Evolutionary conservation across 2,329 filamentous ascomycete genomes (phyloP).

Genomic region (Xylaria sp.): DNA sequence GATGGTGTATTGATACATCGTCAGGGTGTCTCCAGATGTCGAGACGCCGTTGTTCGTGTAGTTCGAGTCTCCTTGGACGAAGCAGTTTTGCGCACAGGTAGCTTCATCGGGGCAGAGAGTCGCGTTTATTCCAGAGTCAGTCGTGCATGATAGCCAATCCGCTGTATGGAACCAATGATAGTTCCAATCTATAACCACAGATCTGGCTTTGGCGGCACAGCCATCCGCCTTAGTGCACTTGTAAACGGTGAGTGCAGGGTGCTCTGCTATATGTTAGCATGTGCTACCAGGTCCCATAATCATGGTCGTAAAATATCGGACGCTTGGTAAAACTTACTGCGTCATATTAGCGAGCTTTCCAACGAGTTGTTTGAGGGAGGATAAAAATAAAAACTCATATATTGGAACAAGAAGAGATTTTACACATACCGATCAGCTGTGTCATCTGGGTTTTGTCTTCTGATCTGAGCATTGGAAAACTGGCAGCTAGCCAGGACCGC

Average conservation of each 20-base stretch:
- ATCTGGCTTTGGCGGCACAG: constrained; percentile 59
- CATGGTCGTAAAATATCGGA: neutral
- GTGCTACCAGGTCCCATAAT: neutral
- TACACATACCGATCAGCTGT: constrained; percentile 37
- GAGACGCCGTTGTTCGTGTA: constrained; percentile 53
- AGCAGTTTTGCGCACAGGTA: constrained; percentile 62
- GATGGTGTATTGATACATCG: constrained; percentile 47
- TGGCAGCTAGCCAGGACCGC: constrained; percentile 32
- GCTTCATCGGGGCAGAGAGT: constrained; percentile 58
- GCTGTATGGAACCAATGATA: constrained; percentile 51
- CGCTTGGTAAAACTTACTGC: constrained; percentile 27
- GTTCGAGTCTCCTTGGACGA: constrained; percentile 60
- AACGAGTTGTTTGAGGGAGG: neutral
- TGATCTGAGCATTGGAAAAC: constrained; percentile 32
- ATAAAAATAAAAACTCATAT: neutral
- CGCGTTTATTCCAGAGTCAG: constrained; percentile 50
- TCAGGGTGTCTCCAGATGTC: constrained; percentile 41
- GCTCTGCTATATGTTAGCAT: constrained; percentile 41
- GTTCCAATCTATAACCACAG: constrained; percentile 62
- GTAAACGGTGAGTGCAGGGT: constrained; percentile 62
- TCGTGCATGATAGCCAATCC: constrained; percentile 42
- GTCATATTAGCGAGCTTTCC: constrained; percentile 22
- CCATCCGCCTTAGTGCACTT: constrained; percentile 61
- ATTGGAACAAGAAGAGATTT: neutral
- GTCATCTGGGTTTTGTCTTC: constrained; percentile 30